phyloP scores from a whole-genome alignment of 805 yeast species.

The Starmerella stellata region DNA sequence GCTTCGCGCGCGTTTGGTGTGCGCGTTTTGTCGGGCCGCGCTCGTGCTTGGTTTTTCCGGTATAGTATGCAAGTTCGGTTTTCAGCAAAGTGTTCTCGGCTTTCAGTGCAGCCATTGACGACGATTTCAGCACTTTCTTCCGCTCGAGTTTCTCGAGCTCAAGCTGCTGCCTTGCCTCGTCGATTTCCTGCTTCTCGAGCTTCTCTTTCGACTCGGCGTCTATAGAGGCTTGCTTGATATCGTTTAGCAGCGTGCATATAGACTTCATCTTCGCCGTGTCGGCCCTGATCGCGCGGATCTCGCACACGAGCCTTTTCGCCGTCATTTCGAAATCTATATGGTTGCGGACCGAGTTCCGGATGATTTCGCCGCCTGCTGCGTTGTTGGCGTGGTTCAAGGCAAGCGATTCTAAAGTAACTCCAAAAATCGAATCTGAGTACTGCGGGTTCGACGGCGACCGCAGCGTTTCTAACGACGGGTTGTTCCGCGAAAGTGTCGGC shows the following conservation, averaged over 20 bases:
- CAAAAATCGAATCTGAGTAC: conserved; percentile 20
- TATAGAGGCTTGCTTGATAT: conserved; percentile 16
- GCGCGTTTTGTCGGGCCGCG: neutral
- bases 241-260: conserved; percentile 19
- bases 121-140: conserved; percentile 19
- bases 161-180: conserved; percentile 19
- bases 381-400: conserved; percentile 22
- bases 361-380: conserved; percentile 22
- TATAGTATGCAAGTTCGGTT: conserved; percentile 10
- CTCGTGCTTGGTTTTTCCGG: neutral
- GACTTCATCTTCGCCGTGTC: conserved; percentile 23
- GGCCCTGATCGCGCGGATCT: conserved; percentile 21
- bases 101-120: conserved; percentile 15
- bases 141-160: conserved; percentile 14
- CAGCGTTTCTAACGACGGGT: conserved; percentile 13
- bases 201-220: conserved; percentile 15
- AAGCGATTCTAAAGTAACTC: conserved; percentile 22
- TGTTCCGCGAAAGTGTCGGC: conserved; percentile 7
- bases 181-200: conserved; percentile 15
- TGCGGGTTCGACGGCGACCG: conserved; percentile 1
- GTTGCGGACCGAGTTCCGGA: conserved; percentile 20
- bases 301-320: conserved; percentile 21
- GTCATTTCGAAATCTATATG: conserved; percentile 22
- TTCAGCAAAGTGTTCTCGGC: conserved; percentile 18
- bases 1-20: neutral